Evolutionary conservation across 164 flowering plant species (phyloP).

Genomic region (grape (Vitis vinifera)): DNA sequence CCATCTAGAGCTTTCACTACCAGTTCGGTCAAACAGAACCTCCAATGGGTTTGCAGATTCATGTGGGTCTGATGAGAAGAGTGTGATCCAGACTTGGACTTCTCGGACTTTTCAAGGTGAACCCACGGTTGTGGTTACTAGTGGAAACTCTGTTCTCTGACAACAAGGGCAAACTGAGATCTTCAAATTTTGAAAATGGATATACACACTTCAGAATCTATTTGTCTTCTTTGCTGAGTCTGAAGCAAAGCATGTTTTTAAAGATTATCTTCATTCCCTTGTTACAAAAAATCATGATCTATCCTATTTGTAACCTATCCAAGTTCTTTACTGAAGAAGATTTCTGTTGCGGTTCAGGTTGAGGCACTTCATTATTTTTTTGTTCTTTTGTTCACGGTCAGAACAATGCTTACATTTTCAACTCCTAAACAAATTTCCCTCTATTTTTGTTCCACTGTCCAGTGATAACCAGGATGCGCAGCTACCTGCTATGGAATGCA

Average conservation of each 20-base stretch:
- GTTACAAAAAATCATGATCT: constrained; percentile 37
- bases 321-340: constrained; percentile 71
- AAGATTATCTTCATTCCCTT: constrained; percentile 56
- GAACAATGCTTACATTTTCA: constrained; percentile 38
- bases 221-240: constrained; percentile 60
- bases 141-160: no score
- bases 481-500: constrained; percentile 65
- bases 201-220: constrained; percentile 40
- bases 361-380: constrained; percentile 67
- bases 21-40: no score
- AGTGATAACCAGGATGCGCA: constrained; percentile 69
- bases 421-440: constrained; percentile 58
- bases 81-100: no score
- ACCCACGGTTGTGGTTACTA: no score
- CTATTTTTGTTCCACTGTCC: constrained; percentile 75
- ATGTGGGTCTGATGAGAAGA: no score
- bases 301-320: constrained; percentile 44
- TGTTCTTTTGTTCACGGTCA: constrained; percentile 41
- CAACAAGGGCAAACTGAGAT: no score
- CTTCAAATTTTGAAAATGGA: constrained; percentile 18
- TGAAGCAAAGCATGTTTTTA: constrained; percentile 42
- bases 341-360: constrained; percentile 57
- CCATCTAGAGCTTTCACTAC: no score
- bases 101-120: no score
- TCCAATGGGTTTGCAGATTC: no score